Base-by-base conservation (phyloP, 495 filamentous ascomycete species). In the Hypoxylon lenormandii region DNA sequence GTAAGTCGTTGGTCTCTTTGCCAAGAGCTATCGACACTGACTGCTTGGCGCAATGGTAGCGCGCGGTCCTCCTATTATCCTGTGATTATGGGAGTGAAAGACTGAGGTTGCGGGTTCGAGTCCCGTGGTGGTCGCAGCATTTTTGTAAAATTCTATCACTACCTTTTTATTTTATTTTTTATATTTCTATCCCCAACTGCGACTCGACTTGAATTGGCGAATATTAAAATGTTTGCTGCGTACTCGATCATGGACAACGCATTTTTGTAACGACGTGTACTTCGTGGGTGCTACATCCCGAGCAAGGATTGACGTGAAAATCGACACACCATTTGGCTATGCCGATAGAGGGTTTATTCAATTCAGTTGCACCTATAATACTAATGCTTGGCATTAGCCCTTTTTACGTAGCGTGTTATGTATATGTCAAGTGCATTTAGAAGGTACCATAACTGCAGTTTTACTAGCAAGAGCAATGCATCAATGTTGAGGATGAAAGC, bases 61-160 rank as follows among this genome's bases (percentile, higher is more conserved):
- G 77, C 75, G 77, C 76, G 75, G 76, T 75, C 74, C 80, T 81
- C 79, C 80, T 81, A 80, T 56, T 69, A 47, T 36, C 13, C 10
- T 1, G 15, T 11, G 30, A 40, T 22, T 33, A 47, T 47, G 37
- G 62, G 23, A 71, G 68, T 71, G 63, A 61, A 60, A 81, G 76
- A 76, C 74, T 80, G 75, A 80, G 79, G 79, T 80, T 81, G 79
- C 79, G 79, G 79, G 80, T 81, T 80, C 79, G 80, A 81, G 79
- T 80, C 80, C 80, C 79, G 79, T 80, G 79, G 69, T 73, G 72
- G 72, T 80, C 79, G 78, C 45, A 33, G 30, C 6, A 33, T 15
- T 58, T 65, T 60, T 56, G 16, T 18, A 16, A 1, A 33, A 33
- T 33, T 33, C 10, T 5, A 5, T 60, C 38, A 40, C 62, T 60